A percentile compares a stretch with the other conserved stretches of the same genome.
Evolutionary conservation across 495 filamentous ascomycete genomes (phyloP).

Genomic region (Aspergillus bertholletiae): DNA sequence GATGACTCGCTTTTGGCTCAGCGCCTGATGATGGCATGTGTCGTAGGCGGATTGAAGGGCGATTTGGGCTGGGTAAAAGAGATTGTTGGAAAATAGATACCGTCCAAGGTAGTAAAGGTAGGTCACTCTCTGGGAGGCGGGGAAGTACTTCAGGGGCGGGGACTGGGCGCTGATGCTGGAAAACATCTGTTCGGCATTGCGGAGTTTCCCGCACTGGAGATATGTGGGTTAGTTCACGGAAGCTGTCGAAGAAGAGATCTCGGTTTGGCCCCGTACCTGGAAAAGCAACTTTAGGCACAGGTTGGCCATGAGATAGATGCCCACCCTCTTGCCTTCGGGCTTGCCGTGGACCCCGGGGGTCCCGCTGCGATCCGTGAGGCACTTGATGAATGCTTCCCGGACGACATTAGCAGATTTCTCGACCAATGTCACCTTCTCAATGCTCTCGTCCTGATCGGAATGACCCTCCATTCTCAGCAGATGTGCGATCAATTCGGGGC

Average conservation of each 20-base stretch:
- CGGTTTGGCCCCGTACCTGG: slow-evolving; percentile 48
- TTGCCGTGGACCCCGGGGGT: slow-evolving; percentile 48
- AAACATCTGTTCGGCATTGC: slow-evolving; percentile 80
- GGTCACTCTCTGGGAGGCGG: slow-evolving; percentile 83
- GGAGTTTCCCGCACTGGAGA: slow-evolving; percentile 48
- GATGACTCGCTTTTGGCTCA: slow-evolving; percentile 72
- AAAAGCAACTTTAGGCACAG: slow-evolving; percentile 86
- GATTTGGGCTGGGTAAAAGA: slow-evolving; percentile 70
- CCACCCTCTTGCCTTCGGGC: slow-evolving; percentile 78
- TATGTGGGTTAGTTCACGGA: slow-evolving; percentile 3
- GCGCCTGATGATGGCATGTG: slow-evolving; percentile 64
- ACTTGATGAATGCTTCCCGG: slow-evolving; percentile 86
- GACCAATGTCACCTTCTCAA: slow-evolving; percentile 69
- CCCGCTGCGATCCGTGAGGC: slow-evolving; percentile 75
- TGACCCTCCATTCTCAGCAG: slow-evolving; percentile 48
- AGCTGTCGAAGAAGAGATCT: not conserved
- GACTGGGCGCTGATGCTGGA: slow-evolving; percentile 81
- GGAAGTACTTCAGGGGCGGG: slow-evolving; percentile 72
- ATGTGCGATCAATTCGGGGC: slow-evolving; percentile 65
- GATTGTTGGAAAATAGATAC: slow-evolving; percentile 76
- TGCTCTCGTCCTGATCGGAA: slow-evolving; percentile 48
- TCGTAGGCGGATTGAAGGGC: slow-evolving; percentile 76
- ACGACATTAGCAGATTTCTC: slow-evolving; percentile 83
- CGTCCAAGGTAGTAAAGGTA: slow-evolving; percentile 94
- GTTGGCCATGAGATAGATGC: slow-evolving; percentile 89